Conservation (phyloP, 495 filamentous ascomycete genomes). For the Podospora didyma region DNA sequence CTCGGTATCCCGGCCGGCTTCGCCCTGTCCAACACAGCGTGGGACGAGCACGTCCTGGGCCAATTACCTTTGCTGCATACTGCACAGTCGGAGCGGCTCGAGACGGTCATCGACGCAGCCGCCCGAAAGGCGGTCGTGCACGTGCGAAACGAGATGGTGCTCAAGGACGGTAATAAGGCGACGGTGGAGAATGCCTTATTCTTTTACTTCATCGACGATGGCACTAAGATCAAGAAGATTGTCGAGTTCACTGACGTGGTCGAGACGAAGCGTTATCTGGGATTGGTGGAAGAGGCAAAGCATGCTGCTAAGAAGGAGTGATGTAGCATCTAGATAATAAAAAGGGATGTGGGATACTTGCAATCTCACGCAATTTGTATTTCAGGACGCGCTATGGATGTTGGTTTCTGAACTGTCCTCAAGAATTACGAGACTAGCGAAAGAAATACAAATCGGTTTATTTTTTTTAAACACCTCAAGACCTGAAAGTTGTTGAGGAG, state of each 20-base stretch:
- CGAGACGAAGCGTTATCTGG: neutral
- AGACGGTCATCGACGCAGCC: neutral
- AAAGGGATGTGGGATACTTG: no score
- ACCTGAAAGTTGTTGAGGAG: no score
- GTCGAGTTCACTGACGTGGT: neutral
- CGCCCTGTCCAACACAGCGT: neutral
- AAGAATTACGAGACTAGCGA: no score
- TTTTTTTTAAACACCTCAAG: no score
- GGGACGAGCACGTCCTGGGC: neutral
- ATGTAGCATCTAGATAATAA: no score
- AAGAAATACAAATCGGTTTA: no score
- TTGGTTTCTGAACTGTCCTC: no score
- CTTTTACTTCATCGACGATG: neutral
- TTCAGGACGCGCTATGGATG: no score
- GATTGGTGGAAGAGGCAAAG: neutral
- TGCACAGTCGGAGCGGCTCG: neutral
- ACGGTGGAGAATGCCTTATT: neutral
- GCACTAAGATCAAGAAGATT: neutral
- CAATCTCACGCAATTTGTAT: no score
- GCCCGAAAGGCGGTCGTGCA: neutral
- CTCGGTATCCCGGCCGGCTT: neutral
- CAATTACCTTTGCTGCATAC: neutral
- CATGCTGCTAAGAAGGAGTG: no score
- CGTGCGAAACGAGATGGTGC: neutral
- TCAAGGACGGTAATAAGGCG: neutral